Evolutionary conservation across 257 asterid genomes (phyloP), one percentile per base, ranked within the genome.

Genomic region (Gentiana macrophylla): DNA sequence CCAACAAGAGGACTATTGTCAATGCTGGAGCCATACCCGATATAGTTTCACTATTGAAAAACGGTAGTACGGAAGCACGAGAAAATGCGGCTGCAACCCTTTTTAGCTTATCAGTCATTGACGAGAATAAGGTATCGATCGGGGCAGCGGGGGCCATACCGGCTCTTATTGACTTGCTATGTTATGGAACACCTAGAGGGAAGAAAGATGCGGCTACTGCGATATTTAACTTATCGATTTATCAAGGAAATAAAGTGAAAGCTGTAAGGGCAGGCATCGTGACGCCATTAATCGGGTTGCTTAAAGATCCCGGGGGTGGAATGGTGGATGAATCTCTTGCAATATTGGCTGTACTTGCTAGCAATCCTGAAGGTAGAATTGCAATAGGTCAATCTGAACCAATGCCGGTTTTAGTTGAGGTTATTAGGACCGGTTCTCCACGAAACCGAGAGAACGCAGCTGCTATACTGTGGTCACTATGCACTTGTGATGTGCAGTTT

Each of bases 121-220:
- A 91, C 11, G 95, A 85, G 71, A 91, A 91, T 75, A 91, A 91
- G 68, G 97, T 91, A 13, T 86, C 93, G 6, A 87, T 87, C 4
- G 98, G 97, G 37, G 92, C 87, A 0, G 98, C 98, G 0, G 97
- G 97, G 51, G 97, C 97, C 41, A 82, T 91, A 15, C 94, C 98
- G 1, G 84, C 94, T 1, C 83, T 91, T n/a, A 81, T 91, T 7
- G 90, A 85, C 43, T 74, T 91, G 63, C 84, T 91, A 52, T 79
- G 94, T 56, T 68, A 72, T 1, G 98, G 98, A 32, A 83, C 94
- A 0, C 96, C 96, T 0, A 24, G 96, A 59, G 98, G 98, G 5
- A 91, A 82, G 72, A 91, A 91, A 49, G 98, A 91, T 13, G 98
- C 98, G 0, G 98, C 98, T 33, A 87, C 96, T 0, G 98, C 98